phyloP scores from a whole-genome alignment of 2,329 filamentous ascomycete genomes.

The Fusarium humuli region DNA sequence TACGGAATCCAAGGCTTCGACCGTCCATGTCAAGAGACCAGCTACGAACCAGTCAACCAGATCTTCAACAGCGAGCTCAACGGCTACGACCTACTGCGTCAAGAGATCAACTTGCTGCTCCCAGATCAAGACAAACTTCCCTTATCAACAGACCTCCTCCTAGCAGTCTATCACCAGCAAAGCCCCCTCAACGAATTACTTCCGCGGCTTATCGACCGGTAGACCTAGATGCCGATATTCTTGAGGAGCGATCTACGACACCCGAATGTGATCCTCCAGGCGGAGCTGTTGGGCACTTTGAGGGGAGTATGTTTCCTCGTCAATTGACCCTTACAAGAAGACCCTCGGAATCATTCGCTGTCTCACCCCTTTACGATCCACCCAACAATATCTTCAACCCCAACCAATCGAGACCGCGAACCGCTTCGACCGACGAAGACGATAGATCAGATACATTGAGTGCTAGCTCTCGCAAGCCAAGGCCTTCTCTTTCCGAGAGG shows the following conservation, averaged over 20 bases:
- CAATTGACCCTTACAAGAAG: constrained; percentile 49
- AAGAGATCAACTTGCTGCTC: constrained; percentile 52
- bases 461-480: constrained; percentile 46
- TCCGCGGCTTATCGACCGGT: constrained; percentile 37
- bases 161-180: constrained; percentile 34
- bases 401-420: constrained; percentile 24
- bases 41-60: constrained; percentile 45
- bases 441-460: constrained; percentile 37
- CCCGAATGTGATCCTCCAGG: constrained; percentile 42
- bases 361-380: constrained; percentile 42
- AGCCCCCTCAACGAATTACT: constrained; percentile 30
- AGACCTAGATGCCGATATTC: constrained; percentile 35
- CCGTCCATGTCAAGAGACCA: constrained; percentile 56
- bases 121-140: constrained; percentile 40
- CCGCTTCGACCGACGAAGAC: constrained; percentile 40
- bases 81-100: constrained; percentile 56
- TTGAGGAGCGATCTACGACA: constrained; percentile 44
- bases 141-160: constrained; percentile 37
- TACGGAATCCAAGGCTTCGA: constrained; percentile 57
- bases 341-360: constrained; percentile 46
- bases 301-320: constrained; percentile 42
- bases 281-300: constrained; percentile 37
- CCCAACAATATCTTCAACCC: constrained; percentile 34
- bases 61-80: constrained; percentile 52
- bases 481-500: constrained; percentile 79